phyloP scores from a whole-genome alignment of 148 eudicot species.

The Nepenthes gracilis region DNA sequence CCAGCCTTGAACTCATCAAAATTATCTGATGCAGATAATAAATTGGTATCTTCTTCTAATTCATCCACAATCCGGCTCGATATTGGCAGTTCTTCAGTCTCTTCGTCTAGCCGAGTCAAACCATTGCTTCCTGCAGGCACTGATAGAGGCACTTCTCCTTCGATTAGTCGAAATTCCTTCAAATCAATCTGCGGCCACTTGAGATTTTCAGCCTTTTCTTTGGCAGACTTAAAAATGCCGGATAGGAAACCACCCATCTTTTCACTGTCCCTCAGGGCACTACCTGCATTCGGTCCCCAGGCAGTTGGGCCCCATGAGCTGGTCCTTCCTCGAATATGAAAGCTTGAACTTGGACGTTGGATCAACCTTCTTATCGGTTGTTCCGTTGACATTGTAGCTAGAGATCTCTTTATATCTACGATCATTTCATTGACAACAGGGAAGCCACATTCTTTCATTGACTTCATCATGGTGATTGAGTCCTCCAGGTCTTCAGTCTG shows the following conservation, averaged over 20 bases:
- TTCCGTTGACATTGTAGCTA: constrained; percentile 45
- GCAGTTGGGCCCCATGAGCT: constrained; percentile 52
- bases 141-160: constrained; percentile 6
- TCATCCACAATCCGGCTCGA: constrained; percentile 13
- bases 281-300: constrained; percentile 34
- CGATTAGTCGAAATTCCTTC: constrained; percentile 10
- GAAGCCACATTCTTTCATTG: constrained; percentile 84
- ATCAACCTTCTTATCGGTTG: constrained; percentile 53
- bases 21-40: constrained; percentile 18
- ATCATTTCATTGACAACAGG: constrained; percentile 75
- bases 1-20: constrained; percentile 62
- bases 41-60: constrained; percentile 13
- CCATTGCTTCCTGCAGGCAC: constrained; percentile 6
- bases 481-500: constrained; percentile 84
- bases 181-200: constrained; percentile 41
- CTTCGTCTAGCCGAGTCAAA: constrained; percentile 10
- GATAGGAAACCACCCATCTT: constrained; percentile 34
- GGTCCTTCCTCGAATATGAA: constrained; percentile 25
- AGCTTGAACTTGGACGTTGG: constrained; percentile 26
- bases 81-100: not conserved
- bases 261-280: constrained; percentile 16
- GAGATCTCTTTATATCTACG: constrained; percentile 46
- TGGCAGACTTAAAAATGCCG: constrained; percentile 48
- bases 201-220: constrained; percentile 40
- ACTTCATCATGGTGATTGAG: constrained; percentile 48